A percentile compares a stretch with the other conserved stretches of the same genome.
These are phyloP conservation scores for Tillandsia leiboldiana DNA, from an alignment of 176 grass and related monocot species.

Conservation along the genomic window DNA sequence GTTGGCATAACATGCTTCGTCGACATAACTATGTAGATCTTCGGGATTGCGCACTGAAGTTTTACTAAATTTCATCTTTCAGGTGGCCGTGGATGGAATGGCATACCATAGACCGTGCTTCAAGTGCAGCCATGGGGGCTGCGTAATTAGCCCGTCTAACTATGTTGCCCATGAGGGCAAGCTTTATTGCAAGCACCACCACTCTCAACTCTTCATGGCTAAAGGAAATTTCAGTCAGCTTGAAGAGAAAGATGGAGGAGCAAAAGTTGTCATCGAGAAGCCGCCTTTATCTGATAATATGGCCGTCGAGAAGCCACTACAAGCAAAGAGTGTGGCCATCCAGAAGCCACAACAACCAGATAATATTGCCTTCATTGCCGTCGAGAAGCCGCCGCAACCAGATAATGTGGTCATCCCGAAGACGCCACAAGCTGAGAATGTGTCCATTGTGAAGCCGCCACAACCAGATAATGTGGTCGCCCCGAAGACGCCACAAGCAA, in stretches of 20 bases:
- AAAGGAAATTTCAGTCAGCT: slow-evolving; percentile 88
- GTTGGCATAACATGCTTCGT: not conserved
- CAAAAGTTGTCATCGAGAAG: slow-evolving; percentile 25
- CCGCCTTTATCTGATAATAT: not conserved
- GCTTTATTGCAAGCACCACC: slow-evolving; percentile 90
- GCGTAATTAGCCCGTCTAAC: slow-evolving; percentile 69
- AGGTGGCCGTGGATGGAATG: slow-evolving; percentile 70
- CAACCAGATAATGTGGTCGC: slow-evolving; percentile 18
- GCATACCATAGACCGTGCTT: slow-evolving; percentile 93
- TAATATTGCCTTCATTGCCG: not conserved
- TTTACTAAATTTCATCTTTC: slow-evolving; percentile 13
- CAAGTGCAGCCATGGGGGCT: slow-evolving; percentile 82
- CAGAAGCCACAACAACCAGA: no score
- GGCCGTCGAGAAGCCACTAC: no score
- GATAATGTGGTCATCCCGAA: slow-evolving; percentile 15
- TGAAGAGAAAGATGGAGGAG: slow-evolving; percentile 41
- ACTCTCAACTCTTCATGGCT: slow-evolving; percentile 84
- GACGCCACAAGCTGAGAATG: slow-evolving; percentile 19
- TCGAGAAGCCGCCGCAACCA: not conserved
- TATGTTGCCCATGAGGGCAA: slow-evolving; percentile 70
- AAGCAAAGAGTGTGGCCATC: no score
- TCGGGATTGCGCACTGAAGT: not conserved
- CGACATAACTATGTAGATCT: not conserved
- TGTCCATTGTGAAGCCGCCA: slow-evolving; percentile 1
- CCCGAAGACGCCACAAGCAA: slow-evolving; percentile 11